These are phyloP conservation scores for Magnusiomyces ingens DNA, from an alignment of 1,139 yeast genomes.

Conservation along the genomic window DNA sequence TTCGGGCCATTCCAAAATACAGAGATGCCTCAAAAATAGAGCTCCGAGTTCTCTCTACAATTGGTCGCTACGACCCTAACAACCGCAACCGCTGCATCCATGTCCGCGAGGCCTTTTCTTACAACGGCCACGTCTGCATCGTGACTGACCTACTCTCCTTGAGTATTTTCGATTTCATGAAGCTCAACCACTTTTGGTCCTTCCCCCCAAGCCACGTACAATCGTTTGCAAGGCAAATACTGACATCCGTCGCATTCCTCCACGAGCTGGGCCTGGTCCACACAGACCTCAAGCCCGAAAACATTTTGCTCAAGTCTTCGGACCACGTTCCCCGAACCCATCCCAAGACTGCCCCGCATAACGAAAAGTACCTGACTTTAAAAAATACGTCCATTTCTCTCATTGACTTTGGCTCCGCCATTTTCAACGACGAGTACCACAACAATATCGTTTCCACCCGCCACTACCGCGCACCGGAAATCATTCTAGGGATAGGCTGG, in stretches of 20 bases:
- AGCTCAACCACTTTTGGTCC: conserved; percentile 55
- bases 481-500: conserved; percentile 88
- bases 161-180: conserved; percentile 85
- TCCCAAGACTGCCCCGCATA: conserved; percentile 9
- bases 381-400: conserved; percentile 76
- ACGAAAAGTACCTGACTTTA: conserved; percentile 32
- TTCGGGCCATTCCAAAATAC: conserved; percentile 44
- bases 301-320: conserved; percentile 55
- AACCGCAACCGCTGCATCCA: conserved; percentile 58
- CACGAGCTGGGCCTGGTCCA: conserved; percentile 89
- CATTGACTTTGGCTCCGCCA: conserved; percentile 94
- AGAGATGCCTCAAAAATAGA: conserved; percentile 41
- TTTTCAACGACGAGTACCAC: conserved; percentile 91
- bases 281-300: conserved; percentile 94
- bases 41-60: conserved; percentile 70
- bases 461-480: conserved; percentile 96
- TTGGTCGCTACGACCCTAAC: conserved; percentile 59
- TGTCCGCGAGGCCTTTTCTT: conserved; percentile 85
- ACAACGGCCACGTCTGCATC: conserved; percentile 86
- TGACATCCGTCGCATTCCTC: conserved; percentile 78
- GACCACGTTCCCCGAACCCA: background rate
- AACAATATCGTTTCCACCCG: conserved; percentile 83
- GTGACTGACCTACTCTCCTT: conserved; percentile 84
- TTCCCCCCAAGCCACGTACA: conserved; percentile 82
- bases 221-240: conserved; percentile 77